Percentiles rank a stretch among this genome's conserved stretches.
Conservation (phyloP, 768 basidiomycete genomes). For the Cantharellus anzutake region DNA sequence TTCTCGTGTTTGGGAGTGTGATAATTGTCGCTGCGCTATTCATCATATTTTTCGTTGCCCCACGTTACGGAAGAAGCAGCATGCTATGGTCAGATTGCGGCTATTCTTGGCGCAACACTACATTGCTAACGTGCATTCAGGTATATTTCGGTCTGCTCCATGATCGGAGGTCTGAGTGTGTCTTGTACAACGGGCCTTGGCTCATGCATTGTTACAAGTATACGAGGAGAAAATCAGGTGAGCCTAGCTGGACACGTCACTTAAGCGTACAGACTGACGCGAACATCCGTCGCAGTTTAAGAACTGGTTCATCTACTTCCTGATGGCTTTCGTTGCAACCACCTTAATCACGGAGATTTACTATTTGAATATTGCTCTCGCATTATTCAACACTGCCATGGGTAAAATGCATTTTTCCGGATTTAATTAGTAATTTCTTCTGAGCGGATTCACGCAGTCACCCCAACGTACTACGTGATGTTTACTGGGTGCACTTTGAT, state of each 20-base stretch:
- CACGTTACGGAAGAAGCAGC: slow-evolving; percentile 67
- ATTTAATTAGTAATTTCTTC: not conserved
- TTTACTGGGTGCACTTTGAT: slow-evolving; percentile 25
- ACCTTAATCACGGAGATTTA: slow-evolving; percentile 67
- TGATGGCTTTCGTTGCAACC: slow-evolving; percentile 16
- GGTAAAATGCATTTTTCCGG: not conserved
- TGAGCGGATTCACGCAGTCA: not conserved
- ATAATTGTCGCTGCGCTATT: slow-evolving; percentile 37
- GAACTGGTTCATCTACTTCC: slow-evolving; percentile 80
- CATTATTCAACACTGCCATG: slow-evolving; percentile 55
- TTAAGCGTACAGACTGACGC: too few relatives aligned
- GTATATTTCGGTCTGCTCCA: not conserved
- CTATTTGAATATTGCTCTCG: slow-evolving; percentile 90
- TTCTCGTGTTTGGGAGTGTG: slow-evolving; percentile 33
- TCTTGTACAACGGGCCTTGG: slow-evolving; percentile 86
- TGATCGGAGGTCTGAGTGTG: slow-evolving; percentile 83
- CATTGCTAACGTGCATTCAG: not conserved
- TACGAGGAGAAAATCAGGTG: slow-evolving; percentile 61
- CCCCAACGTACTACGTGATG: slow-evolving; percentile 22
- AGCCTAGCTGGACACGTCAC: too few relatives aligned
- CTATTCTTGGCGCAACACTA: not conserved
- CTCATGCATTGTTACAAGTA: slow-evolving; percentile 60
- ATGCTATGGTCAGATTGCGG: slow-evolving; percentile 83
- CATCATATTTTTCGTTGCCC: slow-evolving; percentile 72
- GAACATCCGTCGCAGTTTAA: slow-evolving; percentile 40